These are phyloP conservation scores for Ettlia oleoabundans DNA, from an alignment of 139 green algal species.

Conservation along the genomic window DNA sequence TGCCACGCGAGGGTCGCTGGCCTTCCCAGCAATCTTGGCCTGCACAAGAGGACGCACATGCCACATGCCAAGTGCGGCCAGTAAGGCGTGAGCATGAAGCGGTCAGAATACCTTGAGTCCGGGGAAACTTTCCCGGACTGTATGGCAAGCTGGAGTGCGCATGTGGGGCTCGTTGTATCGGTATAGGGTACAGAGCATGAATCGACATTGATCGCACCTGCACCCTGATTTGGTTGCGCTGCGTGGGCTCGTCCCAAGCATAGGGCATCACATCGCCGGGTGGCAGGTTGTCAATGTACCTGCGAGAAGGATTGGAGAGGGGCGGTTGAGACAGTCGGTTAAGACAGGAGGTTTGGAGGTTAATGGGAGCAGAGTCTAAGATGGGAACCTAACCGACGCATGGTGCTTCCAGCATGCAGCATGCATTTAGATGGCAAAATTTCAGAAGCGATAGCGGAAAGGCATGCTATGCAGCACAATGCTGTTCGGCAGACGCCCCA, in stretches of 20 bases:
- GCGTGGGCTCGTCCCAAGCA: constrained; percentile 87
- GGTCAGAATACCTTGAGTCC: no score
- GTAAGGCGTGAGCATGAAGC: background rate
- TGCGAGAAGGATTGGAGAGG: constrained; percentile 1
- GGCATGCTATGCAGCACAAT: background rate
- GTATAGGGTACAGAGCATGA: no score
- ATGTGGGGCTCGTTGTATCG: no score
- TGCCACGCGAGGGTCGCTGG: constrained; percentile 14
- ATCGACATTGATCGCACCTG: constrained; percentile 39
- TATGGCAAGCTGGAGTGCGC: no score
- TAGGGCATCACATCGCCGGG: constrained; percentile 69
- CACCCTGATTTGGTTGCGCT: constrained; percentile 55
- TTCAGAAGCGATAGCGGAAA: background rate
- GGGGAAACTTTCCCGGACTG: no score
- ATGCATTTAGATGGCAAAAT: no score
- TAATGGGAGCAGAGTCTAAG: no score
- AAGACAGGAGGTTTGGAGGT: background rate
- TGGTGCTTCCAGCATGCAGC: no score
- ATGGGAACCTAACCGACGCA: no score
- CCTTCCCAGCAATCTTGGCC: constrained; percentile 40
- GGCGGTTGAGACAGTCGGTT: background rate
- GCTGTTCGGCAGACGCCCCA: background rate
- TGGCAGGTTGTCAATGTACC: constrained; percentile 47
- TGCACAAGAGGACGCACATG: background rate
- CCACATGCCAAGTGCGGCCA: no score